These are phyloP conservation scores for Fusarium abutilonis DNA, from an alignment of 2,329 filamentous ascomycete species.

Conservation along the genomic window DNA sequence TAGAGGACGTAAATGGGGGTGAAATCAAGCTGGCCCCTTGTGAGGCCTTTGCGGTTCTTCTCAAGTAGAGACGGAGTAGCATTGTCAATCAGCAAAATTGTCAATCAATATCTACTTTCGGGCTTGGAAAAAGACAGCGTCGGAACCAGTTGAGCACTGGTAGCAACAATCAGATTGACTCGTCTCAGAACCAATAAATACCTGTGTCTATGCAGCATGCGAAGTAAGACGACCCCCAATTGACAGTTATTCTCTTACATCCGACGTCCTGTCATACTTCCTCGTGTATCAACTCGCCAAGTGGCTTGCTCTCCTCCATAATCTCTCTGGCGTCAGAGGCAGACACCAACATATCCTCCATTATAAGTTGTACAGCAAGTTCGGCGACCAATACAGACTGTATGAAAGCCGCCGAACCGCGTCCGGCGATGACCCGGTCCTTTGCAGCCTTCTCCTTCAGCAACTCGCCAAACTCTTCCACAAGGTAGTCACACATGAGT, in stretches of 20 bases:
- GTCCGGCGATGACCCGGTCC: constrained; percentile 72
- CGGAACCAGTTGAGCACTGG: neutral
- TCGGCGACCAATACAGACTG: constrained; percentile 83
- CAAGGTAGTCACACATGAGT: constrained; percentile 76
- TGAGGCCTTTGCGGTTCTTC: constrained; percentile 51
- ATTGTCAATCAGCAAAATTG: neutral
- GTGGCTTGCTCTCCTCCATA: constrained; percentile 70
- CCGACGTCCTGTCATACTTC: constrained; percentile 51
- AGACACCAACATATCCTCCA: constrained; percentile 63
- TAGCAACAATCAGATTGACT: neutral
- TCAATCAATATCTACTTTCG: constrained; percentile 48
- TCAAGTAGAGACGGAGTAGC: constrained; percentile 29
- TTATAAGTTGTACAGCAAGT: constrained; percentile 63
- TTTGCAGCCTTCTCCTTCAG: constrained; percentile 70
- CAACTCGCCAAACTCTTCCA: constrained; percentile 65
- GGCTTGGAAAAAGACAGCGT: neutral
- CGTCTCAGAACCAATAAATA: neutral
- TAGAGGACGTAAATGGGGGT: constrained; percentile 42
- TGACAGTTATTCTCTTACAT: neutral
- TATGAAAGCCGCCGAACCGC: constrained; percentile 74
- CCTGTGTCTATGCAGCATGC: neutral
- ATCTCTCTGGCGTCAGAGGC: constrained; percentile 61
- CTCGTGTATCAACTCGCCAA: constrained; percentile 75
- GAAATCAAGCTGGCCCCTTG: constrained; percentile 50
- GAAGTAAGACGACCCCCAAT: neutral